These are phyloP conservation scores for Debaryomycetaceae sp. DNA, from an alignment of 1,139 yeast species.

Conservation along the genomic window DNA sequence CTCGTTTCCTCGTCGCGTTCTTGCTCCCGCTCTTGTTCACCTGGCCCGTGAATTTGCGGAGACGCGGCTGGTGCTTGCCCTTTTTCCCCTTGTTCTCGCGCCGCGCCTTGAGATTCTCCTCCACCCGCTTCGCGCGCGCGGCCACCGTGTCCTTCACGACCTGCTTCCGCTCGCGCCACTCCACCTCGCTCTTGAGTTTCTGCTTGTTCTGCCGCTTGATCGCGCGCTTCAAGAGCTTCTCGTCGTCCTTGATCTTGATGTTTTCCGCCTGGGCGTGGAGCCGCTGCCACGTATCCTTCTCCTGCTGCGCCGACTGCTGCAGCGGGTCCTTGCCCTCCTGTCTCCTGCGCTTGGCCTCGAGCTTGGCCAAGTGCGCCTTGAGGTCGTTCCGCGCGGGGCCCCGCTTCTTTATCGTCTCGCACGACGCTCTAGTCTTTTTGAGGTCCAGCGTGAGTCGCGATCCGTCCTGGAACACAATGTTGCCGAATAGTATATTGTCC, in stretches of 20 bases:
- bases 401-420: constrained; percentile 46
- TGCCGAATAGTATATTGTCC: constrained; percentile 58
- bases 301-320: constrained; percentile 47
- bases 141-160: constrained; percentile 65
- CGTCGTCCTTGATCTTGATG: constrained; percentile 79
- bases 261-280: constrained; percentile 88
- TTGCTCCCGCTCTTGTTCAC: constrained; percentile 23
- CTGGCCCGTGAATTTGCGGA: constrained; percentile 56
- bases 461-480: constrained; percentile 77
- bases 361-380: constrained; percentile 66
- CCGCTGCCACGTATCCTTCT: constrained; percentile 76
- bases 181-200: constrained; percentile 71
- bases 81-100: constrained; percentile 70
- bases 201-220: constrained; percentile 70
- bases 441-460: constrained; percentile 72
- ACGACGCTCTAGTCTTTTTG: constrained; percentile 40
- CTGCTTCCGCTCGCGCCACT: constrained; percentile 81
- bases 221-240: constrained; percentile 74
- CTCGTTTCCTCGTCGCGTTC: constrained; percentile 33
- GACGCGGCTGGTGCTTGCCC: constrained; percentile 56
- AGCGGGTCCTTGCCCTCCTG: constrained; percentile 51
- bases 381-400: constrained; percentile 84
- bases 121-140: constrained; percentile 74
- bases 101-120: constrained; percentile 76
- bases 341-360: constrained; percentile 66